Base-by-base conservation (phyloP, 371 early-diverging fungal genomes). In the Mortierella sp. region DNA sequence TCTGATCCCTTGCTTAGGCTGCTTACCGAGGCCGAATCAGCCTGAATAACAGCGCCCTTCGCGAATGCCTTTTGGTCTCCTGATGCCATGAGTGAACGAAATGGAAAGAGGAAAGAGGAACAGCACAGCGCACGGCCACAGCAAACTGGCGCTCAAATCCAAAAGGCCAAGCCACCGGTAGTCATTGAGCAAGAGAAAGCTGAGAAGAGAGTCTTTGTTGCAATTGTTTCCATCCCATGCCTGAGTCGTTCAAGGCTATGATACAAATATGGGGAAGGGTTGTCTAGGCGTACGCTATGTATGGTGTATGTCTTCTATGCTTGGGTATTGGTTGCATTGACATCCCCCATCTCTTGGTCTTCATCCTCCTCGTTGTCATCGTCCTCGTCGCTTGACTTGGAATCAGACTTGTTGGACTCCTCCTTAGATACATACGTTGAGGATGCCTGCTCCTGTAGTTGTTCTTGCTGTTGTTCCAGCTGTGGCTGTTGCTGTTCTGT, bases 261-360 rank as follows among this genome's bases (percentile, higher is more conserved):
- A n/a, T n/a, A n/a, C n/a, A n/a, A n/a, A n/a, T n/a, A n/a, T n/a
- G n/a, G n/a, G n/a, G n/a, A n/a, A n/a, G n/a, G n/a, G 28, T 1
- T 19, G 37, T 22, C 31, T 46, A 52, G 16, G 31, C 56, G 37
- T 12, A 48, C 17, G 34, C 14, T 21, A 21, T 2, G 24, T n/a
- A 25, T 13, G 39, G 27, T 22, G 22, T 34, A 16, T 56, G 25
- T 40, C 28, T 29, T 57, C 39, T 56, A 43, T 56, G 41, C 29
- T 40, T 17, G 24, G 14, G 22, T 50, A 37, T 43, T 50, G 22
- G 8, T 29, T 9, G 48, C 28, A 34, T 48, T 45, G 40, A 43
- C 61, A 54, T 71, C 71, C 8, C 39, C 31, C 71, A 71, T 71
- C 49, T 71, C 71, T 44, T 71, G 66, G 48, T 71, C 71, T 34